Evolutionary conservation across 352 stramenopile species (phyloP), one percentile per base, ranked within the genome.

Genomic region (Globisporangium uncinulatum): DNA sequence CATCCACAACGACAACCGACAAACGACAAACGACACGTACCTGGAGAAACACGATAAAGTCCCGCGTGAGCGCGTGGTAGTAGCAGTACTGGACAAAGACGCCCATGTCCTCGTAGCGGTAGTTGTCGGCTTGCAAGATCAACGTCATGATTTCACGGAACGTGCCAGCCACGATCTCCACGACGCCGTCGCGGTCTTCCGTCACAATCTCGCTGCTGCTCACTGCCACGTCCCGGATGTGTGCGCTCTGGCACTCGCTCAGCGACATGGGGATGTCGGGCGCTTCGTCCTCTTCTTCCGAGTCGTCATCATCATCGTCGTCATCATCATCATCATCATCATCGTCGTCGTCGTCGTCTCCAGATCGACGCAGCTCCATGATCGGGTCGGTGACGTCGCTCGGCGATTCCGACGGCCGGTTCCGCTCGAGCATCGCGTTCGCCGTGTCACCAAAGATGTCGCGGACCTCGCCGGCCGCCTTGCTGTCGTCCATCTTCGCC

Each of bases 401-500:
- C 13, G 61, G 59, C 19, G 45, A 20, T 8, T 63, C 62, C 8
- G 71, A 66, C 56, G 59, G 64, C 7, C 67, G 70, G 54, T 62
- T 81, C 21, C 65, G 65, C 53, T 81, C 67, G 0, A 62, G 65
- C 61, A 93, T 80, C 29, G 66, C 65, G 11, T 59, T 57, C 13
- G 81, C 73, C 4, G 80, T 78, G 37, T 84, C 71, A n/a, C 85
- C 85, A 50, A 72, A 85, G 20, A 95, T 70, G 57, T 95, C 85
- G n/a, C 74, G 70, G 3, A 70, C 67, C 46, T 88, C 70, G 8
- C 62, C 62, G 49, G 80, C 77, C 6, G 54, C 11, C 42, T 47
- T 46, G 5, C 70, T 48, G 15, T 66, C 57, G 4, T 59, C 70
- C 68, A 89, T 82, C 56, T 83, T 83, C 9, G 61, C 65, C 31